These are phyloP conservation scores for Acacia acuminata DNA, from an alignment of 306 rosid genomes.

Conservation along the genomic window DNA sequence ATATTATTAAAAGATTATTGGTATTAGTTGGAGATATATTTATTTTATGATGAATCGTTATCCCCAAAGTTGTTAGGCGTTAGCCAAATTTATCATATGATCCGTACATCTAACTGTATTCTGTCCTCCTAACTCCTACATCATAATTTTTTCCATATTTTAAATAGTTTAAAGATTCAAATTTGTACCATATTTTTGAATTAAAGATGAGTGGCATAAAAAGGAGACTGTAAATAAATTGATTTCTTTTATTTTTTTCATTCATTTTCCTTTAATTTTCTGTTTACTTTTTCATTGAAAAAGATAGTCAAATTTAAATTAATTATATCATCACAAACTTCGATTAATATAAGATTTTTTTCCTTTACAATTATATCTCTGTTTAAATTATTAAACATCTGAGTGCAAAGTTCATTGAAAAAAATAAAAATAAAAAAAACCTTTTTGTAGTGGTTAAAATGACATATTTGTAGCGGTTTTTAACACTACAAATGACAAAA, in stretches of 20 bases:
- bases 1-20: not conserved
- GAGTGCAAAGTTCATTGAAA: no score
- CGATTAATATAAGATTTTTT: no score
- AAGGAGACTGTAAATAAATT: not conserved
- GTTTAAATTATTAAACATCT: no score
- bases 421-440: no score
- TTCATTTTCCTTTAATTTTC: not conserved
- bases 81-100: not conserved
- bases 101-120: not conserved
- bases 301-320: not conserved
- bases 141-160: not conserved
- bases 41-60: not conserved
- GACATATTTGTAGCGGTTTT: no score
- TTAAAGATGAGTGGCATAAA: not conserved
- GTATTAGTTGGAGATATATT: constrained; percentile 8
- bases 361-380: no score
- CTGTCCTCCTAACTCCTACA: not conserved
- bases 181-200: not conserved
- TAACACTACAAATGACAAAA: no score
- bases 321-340: not conserved
- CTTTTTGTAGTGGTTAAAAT: no score
- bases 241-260: not conserved
- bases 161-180: not conserved
- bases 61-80: constrained; percentile 10
- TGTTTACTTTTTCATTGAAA: not conserved